These are phyloP conservation scores for Blastocystis sp. DNA, from an alignment of 352 stramenopile genomes.

Conservation along the genomic window DNA sequence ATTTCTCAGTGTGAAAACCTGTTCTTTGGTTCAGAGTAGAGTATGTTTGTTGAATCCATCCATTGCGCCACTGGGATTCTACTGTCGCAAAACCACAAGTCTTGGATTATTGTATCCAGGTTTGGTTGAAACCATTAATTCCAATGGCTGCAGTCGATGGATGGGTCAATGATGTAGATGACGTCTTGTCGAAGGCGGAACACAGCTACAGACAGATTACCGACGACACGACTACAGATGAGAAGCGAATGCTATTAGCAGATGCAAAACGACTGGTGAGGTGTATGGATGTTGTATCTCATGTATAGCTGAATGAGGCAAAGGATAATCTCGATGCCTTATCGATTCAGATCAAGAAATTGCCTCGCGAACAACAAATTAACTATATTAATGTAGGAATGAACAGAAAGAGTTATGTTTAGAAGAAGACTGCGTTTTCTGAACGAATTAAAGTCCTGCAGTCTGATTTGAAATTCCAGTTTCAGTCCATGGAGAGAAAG, in stretches of 20 bases:
- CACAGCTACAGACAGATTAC: constrained; percentile 25
- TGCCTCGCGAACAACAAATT: not conserved
- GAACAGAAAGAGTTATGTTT: not conserved
- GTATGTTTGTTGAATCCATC: too few relatives aligned
- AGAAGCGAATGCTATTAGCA: constrained; percentile 6
- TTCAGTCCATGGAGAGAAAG: constrained; percentile 38
- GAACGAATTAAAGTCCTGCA: constrained; percentile 40
- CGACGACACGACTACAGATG: not conserved
- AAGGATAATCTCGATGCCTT: constrained; percentile 39
- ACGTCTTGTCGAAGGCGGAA: constrained; percentile 17
- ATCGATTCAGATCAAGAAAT: constrained; percentile 32
- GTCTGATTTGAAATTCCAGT: constrained; percentile 43
- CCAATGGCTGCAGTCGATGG: constrained; percentile 15
- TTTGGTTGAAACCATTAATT: not conserved
- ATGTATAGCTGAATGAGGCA: constrained; percentile 9
- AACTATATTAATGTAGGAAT: constrained; percentile 38
- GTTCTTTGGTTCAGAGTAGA: too few relatives aligned
- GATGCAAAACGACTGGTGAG: not conserved
- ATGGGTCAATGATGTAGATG: constrained; percentile 27
- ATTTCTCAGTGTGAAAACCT: constrained; percentile 16
- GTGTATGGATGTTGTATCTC: not conserved
- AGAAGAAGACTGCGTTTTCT: constrained; percentile 29
- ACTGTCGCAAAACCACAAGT: too few relatives aligned
- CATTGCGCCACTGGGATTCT: too few relatives aligned
- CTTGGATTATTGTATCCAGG: too few relatives aligned